These are phyloP conservation scores for Chrysosporium queenslandicum DNA, from an alignment of 2,329 filamentous ascomycete species.

Conservation along the genomic window DNA sequence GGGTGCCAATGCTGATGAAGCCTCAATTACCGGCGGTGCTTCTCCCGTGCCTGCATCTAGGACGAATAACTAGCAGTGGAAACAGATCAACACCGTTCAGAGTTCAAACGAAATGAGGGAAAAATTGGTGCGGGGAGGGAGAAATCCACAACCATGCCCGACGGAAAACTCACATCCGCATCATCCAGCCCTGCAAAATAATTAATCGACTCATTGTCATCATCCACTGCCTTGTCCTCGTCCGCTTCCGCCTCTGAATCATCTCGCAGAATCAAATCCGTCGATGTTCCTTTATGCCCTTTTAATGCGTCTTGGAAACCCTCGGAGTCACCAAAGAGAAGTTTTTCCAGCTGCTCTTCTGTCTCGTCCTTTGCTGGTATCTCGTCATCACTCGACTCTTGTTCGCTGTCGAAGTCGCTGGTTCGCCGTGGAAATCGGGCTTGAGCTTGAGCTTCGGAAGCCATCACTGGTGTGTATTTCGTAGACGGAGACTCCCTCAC, in stretches of 20 bases:
- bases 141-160: background rate
- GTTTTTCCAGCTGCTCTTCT: conserved; percentile 73
- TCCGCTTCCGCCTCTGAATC: conserved; percentile 25
- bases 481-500: no score
- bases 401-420: conserved; percentile 23
- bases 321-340: conserved; percentile 80
- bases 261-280: conserved; percentile 29
- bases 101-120: background rate
- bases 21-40: conserved; percentile 20
- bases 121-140: background rate
- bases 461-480: conserved; percentile 1
- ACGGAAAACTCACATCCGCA: conserved; percentile 49
- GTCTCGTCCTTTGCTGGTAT: conserved; percentile 57
- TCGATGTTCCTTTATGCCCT: conserved; percentile 39
- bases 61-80: conserved; percentile 57
- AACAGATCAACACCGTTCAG: background rate
- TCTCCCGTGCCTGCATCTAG: conserved; percentile 56
- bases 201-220: conserved; percentile 41
- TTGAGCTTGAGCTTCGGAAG: background rate
- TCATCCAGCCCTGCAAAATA: conserved; percentile 60
- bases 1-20: conserved; percentile 25
- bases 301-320: conserved; percentile 70
- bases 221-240: conserved; percentile 28
- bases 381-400: conserved; percentile 22
- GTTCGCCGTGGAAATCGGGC: conserved; percentile 18